phyloP scores from a whole-genome alignment of 495 filamentous ascomycete genomes.

The Evansstolkia leycettana region DNA sequence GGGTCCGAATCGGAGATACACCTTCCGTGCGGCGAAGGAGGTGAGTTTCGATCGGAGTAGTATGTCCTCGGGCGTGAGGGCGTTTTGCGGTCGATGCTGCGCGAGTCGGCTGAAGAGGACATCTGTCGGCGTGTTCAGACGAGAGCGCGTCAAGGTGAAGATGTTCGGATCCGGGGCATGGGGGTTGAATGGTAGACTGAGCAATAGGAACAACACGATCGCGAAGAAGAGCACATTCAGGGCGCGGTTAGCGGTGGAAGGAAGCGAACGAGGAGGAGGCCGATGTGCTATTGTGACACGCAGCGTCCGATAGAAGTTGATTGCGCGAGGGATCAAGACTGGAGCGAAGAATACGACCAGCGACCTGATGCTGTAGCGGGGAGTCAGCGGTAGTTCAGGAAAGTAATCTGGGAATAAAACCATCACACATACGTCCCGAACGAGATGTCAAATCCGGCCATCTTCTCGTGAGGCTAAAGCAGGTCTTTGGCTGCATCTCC shows the following conservation, averaged over 20 bases:
- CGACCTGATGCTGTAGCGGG: slow-evolving; percentile 50
- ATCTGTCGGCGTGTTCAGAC: slow-evolving; percentile 72
- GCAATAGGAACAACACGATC: slow-evolving; percentile 43
- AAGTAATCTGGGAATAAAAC: not conserved
- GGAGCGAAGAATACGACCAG: slow-evolving; percentile 78
- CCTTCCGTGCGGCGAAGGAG: slow-evolving; percentile 56
- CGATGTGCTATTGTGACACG: slow-evolving; percentile 43
- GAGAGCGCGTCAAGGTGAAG: slow-evolving; percentile 64
- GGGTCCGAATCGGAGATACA: slow-evolving; percentile 77
- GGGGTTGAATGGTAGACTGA: slow-evolving; percentile 60
- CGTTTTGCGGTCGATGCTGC: slow-evolving; percentile 38
- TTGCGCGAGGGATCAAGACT: slow-evolving; percentile 60
- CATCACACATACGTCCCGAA: slow-evolving; percentile 23
- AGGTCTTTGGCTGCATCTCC: not conserved
- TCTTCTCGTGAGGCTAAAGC: slow-evolving; percentile 4
- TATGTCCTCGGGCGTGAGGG: slow-evolving; percentile 48
- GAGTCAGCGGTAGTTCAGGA: slow-evolving; percentile 1
- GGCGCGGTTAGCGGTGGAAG: slow-evolving; percentile 30
- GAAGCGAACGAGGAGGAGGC: slow-evolving; percentile 40
- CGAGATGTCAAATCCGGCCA: slow-evolving; percentile 20
- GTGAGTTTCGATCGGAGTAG: slow-evolving; percentile 54
- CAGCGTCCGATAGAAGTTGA: slow-evolving; percentile 56
- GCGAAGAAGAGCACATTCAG: slow-evolving; percentile 50
- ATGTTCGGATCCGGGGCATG: slow-evolving; percentile 51
- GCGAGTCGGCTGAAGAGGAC: slow-evolving; percentile 74